These are phyloP conservation scores for Platanus orientalis DNA, from an alignment of 164 flowering plant species.

Conservation along the genomic window DNA sequence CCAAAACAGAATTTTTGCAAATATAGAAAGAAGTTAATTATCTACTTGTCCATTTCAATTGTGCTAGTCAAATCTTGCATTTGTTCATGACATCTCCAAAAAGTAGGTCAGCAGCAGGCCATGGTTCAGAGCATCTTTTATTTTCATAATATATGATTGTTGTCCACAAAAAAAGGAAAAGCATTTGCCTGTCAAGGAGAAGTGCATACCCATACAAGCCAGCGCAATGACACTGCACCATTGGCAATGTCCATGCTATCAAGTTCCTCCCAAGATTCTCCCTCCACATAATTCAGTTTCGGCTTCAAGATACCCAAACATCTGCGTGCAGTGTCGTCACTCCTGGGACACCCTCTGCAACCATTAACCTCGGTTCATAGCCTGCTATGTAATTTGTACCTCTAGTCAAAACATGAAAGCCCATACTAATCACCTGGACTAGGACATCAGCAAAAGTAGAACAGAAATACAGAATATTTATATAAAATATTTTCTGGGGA, in stretches of 20 bases:
- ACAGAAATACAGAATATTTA: background rate
- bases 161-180: background rate
- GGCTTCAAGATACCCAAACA: slow-evolving; percentile 68
- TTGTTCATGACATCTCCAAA: background rate
- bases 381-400: slow-evolving; percentile 36
- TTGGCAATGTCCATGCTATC: slow-evolving; percentile 46
- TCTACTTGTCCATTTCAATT: background rate
- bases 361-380: slow-evolving; percentile 49
- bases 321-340: slow-evolving; percentile 61
- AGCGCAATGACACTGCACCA: slow-evolving; percentile 69
- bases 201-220: slow-evolving; percentile 90
- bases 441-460: background rate
- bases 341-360: slow-evolving; percentile 89
- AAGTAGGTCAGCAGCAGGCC: background rate
- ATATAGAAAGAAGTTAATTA: too few relatives aligned
- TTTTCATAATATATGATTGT: background rate
- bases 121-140: background rate
- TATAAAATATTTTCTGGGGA: too few relatives aligned
- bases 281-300: slow-evolving; percentile 50
- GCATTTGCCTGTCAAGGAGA: background rate
- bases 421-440: slow-evolving; percentile 4
- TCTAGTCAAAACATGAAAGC: slow-evolving; percentile 33
- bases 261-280: slow-evolving; percentile 92
- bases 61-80: background rate
- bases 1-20: too few relatives aligned